A percentile compares a stretch with the other conserved stretches of the same genome.
phyloP scores from a whole-genome alignment of 495 filamentous ascomycete genomes.

The Penicillium tannophilum region DNA sequence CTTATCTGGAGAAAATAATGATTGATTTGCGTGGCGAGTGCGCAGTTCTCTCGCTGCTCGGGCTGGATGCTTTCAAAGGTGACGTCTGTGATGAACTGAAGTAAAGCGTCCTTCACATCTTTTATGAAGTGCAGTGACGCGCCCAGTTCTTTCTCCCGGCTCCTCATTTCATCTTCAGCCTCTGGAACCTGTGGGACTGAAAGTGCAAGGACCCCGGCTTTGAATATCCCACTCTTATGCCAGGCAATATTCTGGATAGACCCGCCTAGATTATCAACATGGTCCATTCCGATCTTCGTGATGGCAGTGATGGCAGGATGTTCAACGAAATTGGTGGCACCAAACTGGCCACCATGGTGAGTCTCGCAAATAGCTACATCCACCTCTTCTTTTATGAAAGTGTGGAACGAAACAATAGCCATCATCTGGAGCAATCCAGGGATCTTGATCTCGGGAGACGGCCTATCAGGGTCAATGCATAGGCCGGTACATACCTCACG shows the following conservation, averaged over 20 bases:
- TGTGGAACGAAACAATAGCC: conserved; percentile 71
- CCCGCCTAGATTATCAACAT: conserved; percentile 68
- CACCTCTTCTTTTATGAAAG: conserved; percentile 66
- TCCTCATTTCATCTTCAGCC: conserved; percentile 59
- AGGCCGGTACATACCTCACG: conserved; percentile 61
- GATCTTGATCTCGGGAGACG: neutral
- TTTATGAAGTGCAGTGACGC: conserved; percentile 40
- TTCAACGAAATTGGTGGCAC: conserved; percentile 78
- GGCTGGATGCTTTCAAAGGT: conserved; percentile 32
- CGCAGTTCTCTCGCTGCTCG: conserved; percentile 41
- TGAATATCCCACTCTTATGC: conserved; percentile 90
- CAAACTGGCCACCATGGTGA: conserved; percentile 67
- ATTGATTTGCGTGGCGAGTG: conserved; percentile 38
- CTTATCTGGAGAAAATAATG: conserved; percentile 26
- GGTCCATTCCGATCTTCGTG: conserved; percentile 78
- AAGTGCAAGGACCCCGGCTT: conserved; percentile 64
- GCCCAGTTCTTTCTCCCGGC: conserved; percentile 64
- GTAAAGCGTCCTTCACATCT: conserved; percentile 48
- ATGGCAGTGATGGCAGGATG: conserved; percentile 69
- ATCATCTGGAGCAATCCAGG: conserved; percentile 57
- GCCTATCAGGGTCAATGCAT: conserved; percentile 19
- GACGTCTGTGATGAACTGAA: neutral
- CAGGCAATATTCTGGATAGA: conserved; percentile 83
- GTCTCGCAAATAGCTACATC: conserved; percentile 71
- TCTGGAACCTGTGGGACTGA: conserved; percentile 61